These are phyloP conservation scores for Teratosphaeria destructans DNA, from an alignment of 2,329 filamentous ascomycete species.

Conservation along the genomic window DNA sequence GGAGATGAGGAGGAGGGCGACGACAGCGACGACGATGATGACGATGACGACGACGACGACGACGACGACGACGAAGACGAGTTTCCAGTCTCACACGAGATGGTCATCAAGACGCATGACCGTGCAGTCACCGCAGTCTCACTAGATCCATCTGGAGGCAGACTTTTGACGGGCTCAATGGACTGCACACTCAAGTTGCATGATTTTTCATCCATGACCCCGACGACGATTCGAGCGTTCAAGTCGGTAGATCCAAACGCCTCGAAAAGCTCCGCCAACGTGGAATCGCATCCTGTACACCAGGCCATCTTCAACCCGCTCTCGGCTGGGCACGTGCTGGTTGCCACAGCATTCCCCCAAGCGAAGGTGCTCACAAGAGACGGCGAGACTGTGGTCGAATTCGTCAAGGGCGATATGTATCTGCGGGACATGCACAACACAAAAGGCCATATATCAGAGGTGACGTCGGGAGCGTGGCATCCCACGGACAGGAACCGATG, in stretches of 20 bases:
- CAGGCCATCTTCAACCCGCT: constrained; percentile 78
- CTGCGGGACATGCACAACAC: constrained; percentile 94
- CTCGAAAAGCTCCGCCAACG: constrained; percentile 58
- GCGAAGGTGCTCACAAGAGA: constrained; percentile 83
- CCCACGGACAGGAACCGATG: constrained; percentile 75
- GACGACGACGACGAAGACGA: constrained; percentile 68
- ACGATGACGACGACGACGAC: constrained; percentile 38
- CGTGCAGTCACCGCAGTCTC: constrained; percentile 75
- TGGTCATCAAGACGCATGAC: constrained; percentile 86
- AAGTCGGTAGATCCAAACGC: constrained; percentile 80
- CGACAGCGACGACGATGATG: constrained; percentile 29
- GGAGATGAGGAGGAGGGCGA: constrained; percentile 47
- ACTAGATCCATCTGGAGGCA: constrained; percentile 72
- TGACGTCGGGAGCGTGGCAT: constrained; percentile 84
- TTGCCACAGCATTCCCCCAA: constrained; percentile 79
- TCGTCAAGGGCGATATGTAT: constrained; percentile 98
- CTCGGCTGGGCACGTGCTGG: constrained; percentile 70
- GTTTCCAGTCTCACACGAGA: constrained; percentile 84
- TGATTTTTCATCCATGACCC: constrained; percentile 92
- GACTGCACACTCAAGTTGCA: constrained; percentile 89
- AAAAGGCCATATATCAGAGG: constrained; percentile 88
- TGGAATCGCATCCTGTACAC: constrained; percentile 82
- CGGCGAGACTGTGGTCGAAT: constrained; percentile 75
- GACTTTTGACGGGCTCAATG: constrained; percentile 80
- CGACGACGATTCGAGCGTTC: constrained; percentile 87